Evolutionary conservation across 2,329 filamentous ascomycete genomes (phyloP).

Genomic region (Alternaria arborescens): DNA sequence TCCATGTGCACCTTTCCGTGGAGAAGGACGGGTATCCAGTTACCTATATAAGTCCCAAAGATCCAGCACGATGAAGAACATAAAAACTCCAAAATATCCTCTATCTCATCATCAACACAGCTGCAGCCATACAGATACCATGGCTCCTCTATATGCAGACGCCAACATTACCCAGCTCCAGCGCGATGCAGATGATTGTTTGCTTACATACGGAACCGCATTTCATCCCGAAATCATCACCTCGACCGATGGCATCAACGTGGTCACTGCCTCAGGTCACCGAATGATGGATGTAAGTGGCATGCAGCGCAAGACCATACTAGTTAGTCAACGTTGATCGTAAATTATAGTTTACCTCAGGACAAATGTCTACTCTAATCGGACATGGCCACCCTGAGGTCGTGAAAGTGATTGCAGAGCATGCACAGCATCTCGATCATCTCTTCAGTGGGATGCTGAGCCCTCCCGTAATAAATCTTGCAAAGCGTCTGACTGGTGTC

Average conservation of each 20-base stretch:
- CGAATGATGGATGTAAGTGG: constrained; percentile 40
- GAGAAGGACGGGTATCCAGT: background rate
- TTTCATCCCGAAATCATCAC: constrained; percentile 45
- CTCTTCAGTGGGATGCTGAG: constrained; percentile 49
- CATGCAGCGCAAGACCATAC: too few species aligned
- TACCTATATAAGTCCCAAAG: background rate
- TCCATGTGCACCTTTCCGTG: background rate
- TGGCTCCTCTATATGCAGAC: constrained; percentile 29
- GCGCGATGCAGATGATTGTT: constrained; percentile 29
- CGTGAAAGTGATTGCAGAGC: constrained; percentile 38
- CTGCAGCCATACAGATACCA: constrained; percentile 1
- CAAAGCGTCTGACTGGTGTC: constrained; percentile 37
- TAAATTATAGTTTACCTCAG: constrained; percentile 13
- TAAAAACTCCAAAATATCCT: background rate
- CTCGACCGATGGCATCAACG: constrained; percentile 36
- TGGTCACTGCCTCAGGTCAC: constrained; percentile 42
- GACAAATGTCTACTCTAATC: constrained; percentile 27
- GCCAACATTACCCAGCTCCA: constrained; percentile 29
- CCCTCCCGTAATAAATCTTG: constrained; percentile 45
- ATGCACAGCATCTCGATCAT: constrained; percentile 43
- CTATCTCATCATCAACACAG: background rate
- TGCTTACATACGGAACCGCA: constrained; percentile 35
- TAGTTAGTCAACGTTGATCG: background rate
- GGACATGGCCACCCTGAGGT: constrained; percentile 47
- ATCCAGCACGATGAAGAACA: background rate